A percentile compares a stretch with the other conserved stretches of the same genome.
Conservation (phyloP, 2,329 filamentous ascomycete genomes). For the Acarospora socialis region DNA sequence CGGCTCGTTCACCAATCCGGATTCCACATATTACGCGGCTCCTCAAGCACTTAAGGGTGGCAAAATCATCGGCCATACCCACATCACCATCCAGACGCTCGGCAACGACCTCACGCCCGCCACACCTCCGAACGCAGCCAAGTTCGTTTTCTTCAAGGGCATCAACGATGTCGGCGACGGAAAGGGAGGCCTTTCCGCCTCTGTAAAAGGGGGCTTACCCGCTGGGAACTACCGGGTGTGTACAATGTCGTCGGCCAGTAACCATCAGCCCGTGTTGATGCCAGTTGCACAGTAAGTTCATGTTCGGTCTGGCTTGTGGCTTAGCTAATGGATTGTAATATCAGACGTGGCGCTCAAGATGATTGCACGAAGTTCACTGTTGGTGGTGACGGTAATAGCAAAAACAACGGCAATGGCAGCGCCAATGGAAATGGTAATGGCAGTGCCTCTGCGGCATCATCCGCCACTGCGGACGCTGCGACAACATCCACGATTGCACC, state of each 20-base stretch:
- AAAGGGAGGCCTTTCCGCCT: slow-evolving; percentile 31
- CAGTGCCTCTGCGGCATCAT: too few relatives aligned
- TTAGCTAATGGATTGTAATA: not conserved
- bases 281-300: slow-evolving; percentile 20
- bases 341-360: slow-evolving; percentile 28
- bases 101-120: slow-evolving; percentile 22
- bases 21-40: slow-evolving; percentile 40
- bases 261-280: slow-evolving; percentile 46
- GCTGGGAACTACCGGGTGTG: slow-evolving; percentile 37
- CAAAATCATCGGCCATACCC: slow-evolving; percentile 24
- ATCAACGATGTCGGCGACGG: slow-evolving; percentile 39
- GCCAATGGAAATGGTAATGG: too few relatives aligned
- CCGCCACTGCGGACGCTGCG: too few relatives aligned
- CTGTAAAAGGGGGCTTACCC: slow-evolving; percentile 33
- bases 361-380: slow-evolving; percentile 39
- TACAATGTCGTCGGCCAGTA: slow-evolving; percentile 36
- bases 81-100: slow-evolving; percentile 38
- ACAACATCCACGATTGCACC: too few relatives aligned
- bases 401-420: slow-evolving; percentile 2
- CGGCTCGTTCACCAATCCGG: slow-evolving; percentile 41
- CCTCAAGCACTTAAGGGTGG: slow-evolving; percentile 36
- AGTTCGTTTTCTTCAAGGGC: slow-evolving; percentile 45
- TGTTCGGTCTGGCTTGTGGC: not conserved
- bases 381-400: slow-evolving; percentile 9
- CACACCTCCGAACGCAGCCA: slow-evolving; percentile 25